phyloP scores from a whole-genome alignment of 1,284 basidiomycete genomes.

The Trametes versicolor region DNA sequence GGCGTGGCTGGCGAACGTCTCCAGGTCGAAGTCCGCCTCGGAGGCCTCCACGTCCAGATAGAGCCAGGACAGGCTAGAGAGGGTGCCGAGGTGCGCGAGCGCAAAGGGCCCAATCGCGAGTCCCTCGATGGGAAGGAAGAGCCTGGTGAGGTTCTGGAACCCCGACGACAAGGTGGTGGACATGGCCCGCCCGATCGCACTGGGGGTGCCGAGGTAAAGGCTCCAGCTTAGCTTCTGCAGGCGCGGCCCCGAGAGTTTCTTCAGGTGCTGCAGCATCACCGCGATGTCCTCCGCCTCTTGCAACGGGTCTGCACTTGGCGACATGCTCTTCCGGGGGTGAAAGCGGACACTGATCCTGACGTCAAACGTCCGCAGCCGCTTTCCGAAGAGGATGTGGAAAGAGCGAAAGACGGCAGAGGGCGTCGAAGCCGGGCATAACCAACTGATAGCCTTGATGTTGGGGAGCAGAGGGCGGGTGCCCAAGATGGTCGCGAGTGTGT shows the following conservation, averaged over 20 bases:
- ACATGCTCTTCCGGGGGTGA: not conserved
- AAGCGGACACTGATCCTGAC: not conserved
- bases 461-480: not conserved
- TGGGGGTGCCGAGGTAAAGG: not conserved
- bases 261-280: not conserved
- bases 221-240: not conserved
- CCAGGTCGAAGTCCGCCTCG: not conserved
- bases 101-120: not conserved
- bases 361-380: not conserved
- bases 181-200: not conserved
- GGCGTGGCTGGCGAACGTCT: not conserved
- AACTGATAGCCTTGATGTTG: not conserved
- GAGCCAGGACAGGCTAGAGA: not conserved
- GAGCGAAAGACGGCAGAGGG: not conserved
- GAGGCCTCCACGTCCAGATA: not conserved
- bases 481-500: not conserved
- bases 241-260: not conserved
- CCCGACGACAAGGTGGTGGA: not conserved
- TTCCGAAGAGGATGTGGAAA: not conserved
- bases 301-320: not conserved
- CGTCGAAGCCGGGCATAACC: not conserved
- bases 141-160: not conserved
- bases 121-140: not conserved
- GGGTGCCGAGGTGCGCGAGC: not conserved
- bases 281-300: not conserved